These are phyloP conservation scores for Tribonema minus DNA, from an alignment of 108 stramenopile species.

Conservation along the genomic window DNA sequence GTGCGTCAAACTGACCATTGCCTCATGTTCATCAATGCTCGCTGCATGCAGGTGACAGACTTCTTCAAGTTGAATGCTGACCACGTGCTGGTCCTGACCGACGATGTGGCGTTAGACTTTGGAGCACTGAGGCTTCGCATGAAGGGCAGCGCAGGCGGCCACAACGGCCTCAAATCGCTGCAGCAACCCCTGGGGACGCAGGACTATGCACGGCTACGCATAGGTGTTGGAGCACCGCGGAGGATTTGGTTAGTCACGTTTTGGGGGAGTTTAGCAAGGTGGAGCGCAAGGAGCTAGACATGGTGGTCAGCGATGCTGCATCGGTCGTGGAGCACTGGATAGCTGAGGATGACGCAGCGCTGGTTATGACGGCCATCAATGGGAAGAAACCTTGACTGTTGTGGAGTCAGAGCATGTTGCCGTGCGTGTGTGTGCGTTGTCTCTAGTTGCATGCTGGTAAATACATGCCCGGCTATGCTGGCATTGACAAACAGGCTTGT, in stretches of 20 bases:
- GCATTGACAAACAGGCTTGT: no score
- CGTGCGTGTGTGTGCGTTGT: no score
- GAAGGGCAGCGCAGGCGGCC: conserved; percentile 30
- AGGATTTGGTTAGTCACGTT: conserved; percentile 16
- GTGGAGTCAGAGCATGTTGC: no score
- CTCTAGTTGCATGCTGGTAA: no score
- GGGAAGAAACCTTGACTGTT: no score
- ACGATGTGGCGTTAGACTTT: conserved; percentile 43
- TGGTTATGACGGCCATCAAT: conserved; percentile 32
- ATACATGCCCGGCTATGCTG: no score
- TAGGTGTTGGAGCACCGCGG: conserved; percentile 27
- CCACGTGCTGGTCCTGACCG: conserved; percentile 23
- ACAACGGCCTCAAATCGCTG: conserved; percentile 43
- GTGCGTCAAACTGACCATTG: neutral
- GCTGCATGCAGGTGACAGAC: conserved; percentile 19
- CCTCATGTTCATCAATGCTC: no score
- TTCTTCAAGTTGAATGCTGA: conserved; percentile 18
- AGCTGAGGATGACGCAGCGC: conserved; percentile 27
- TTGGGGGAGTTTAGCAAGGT: conserved; percentile 29
- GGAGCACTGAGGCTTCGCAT: conserved; percentile 36
- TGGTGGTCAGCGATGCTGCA: conserved; percentile 15
- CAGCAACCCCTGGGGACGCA: conserved; percentile 21
- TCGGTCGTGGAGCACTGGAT: conserved; percentile 42
- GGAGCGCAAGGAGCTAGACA: conserved; percentile 28
- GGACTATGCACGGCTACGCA: conserved; percentile 20